Base-by-base conservation (phyloP, 805 yeast genomes). In the Yarrowia alimentaria region DNA sequence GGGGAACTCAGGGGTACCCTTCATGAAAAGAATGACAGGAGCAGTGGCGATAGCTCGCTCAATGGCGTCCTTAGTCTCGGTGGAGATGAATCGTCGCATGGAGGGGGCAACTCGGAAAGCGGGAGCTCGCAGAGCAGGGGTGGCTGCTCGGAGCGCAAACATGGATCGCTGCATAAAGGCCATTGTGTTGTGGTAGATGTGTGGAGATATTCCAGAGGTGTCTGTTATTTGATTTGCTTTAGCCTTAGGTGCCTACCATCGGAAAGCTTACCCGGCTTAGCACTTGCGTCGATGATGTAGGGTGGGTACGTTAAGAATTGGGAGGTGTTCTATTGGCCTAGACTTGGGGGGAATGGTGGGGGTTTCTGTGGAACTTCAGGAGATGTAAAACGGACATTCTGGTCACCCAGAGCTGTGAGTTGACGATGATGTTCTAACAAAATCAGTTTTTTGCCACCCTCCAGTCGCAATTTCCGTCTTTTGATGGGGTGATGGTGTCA, bases 1-100 rank as follows among this genome's bases (percentile, higher is more conserved):
- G 31, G 99, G 99, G 54, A 85, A 89, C 62, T 91, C 95, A 13
- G 99, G 99, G 2, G 96, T 91, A 13, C 99, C 99, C 69, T 93
- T 93, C 99, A 93, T 93, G 71, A 93, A 93, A 34, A 93, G 73
- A 7, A 93, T 99, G 16, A 93, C 98, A 7, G 95, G 95, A 1
- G 98, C 93, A 6, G 95, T 82, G 4, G 69, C 72, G 19, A 93
- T 84, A 1, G 98, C 98, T 34, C 78, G 75, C 59, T 85, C 88
- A 54, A 93, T 90, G 40, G 98, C 97, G 18, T 76, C 72, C 58
- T 77, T 79, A 55, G 91, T 85, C 58, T 88, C 96, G 6, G 81
- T 77, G 14, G 94, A 83, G 55, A 93, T 62, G 50, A 74, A 77
- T 61, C 90, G 70, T 31, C 47, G 47, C 47, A 40, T 40, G 26